A percentile compares a stretch with the other conserved stretches of the same genome.
phyloP scores from a whole-genome alignment of 768 basidiomycete species.

The Lentinus brumalis region DNA sequence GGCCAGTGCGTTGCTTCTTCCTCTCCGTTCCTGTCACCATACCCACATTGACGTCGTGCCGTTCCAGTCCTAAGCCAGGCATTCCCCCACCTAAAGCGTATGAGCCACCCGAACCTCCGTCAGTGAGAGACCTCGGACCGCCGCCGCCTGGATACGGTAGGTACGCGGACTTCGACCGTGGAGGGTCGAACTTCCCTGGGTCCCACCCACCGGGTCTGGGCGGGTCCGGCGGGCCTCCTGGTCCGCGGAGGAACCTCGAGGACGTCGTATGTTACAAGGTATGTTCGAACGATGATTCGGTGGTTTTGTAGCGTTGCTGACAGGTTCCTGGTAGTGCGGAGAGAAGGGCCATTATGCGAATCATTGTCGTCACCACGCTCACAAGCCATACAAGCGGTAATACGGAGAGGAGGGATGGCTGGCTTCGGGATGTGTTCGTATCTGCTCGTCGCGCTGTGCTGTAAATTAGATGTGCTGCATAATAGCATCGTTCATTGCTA shows the following conservation, averaged over 20 bases:
- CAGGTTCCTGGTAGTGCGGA: constrained; percentile 61
- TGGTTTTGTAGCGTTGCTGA: not conserved
- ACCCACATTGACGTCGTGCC: constrained; percentile 10
- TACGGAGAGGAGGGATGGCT: not conserved
- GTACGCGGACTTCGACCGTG: constrained; percentile 75
- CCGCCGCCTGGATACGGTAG: constrained; percentile 92
- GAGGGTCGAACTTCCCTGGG: constrained; percentile 33
- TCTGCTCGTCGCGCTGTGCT: not conserved
- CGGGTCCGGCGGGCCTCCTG: constrained; percentile 37
- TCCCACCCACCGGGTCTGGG: constrained; percentile 28
- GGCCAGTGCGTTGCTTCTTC: constrained; percentile 71
- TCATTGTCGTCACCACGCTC: constrained; percentile 89
- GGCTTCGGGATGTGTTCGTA: not conserved
- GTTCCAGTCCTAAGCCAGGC: constrained; percentile 71
- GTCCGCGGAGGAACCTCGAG: constrained; percentile 71
- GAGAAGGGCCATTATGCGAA: constrained; percentile 96
- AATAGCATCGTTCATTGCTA: not conserved
- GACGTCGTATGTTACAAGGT: constrained; percentile 90
- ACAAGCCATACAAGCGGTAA: constrained; percentile 25
- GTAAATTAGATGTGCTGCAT: not conserved
- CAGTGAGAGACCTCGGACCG: constrained; percentile 80
- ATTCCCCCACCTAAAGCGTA: constrained; percentile 74
- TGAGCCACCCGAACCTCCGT: constrained; percentile 73
- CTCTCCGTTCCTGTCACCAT: not conserved
- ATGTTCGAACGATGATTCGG: constrained; percentile 20